phyloP scores from a whole-genome alignment of 441 rosid species.

The Geranium incanum region DNA sequence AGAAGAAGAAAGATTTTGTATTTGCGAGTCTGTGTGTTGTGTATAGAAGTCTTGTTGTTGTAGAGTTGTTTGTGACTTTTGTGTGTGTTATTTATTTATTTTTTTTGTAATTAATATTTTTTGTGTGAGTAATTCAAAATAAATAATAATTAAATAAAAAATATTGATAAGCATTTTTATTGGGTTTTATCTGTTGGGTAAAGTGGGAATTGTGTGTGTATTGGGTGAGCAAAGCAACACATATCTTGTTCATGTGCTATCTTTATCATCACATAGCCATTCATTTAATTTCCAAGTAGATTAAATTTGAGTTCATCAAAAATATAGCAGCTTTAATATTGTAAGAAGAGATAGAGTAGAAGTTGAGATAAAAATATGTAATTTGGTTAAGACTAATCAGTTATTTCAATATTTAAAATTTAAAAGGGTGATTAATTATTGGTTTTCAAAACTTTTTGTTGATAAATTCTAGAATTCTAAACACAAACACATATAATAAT shows the following conservation, averaged over 20 bases:
- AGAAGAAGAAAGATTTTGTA: neutral
- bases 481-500: no score
- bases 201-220: neutral
- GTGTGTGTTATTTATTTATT: neutral
- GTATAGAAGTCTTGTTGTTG: conserved; percentile 1
- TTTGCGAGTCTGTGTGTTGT: neutral
- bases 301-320: no score
- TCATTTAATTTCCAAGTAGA: no score
- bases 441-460: no score
- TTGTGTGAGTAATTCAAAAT: neutral
- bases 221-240: neutral
- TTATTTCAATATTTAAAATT: no score
- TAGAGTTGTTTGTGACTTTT: conserved; percentile 5
- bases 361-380: no score
- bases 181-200: conserved; percentile 4
- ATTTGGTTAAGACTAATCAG: no score
- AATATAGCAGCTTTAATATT: no score
- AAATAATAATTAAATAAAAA: neutral
- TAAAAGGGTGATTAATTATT: no score
- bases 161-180: neutral
- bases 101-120: neutral
- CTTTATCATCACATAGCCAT: neutral
- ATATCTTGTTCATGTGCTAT: neutral
- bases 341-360: no score
- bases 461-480: no score